Conservation (phyloP, 1,284 basidiomycete species). For the Tetrapyrgos nigripes region DNA sequence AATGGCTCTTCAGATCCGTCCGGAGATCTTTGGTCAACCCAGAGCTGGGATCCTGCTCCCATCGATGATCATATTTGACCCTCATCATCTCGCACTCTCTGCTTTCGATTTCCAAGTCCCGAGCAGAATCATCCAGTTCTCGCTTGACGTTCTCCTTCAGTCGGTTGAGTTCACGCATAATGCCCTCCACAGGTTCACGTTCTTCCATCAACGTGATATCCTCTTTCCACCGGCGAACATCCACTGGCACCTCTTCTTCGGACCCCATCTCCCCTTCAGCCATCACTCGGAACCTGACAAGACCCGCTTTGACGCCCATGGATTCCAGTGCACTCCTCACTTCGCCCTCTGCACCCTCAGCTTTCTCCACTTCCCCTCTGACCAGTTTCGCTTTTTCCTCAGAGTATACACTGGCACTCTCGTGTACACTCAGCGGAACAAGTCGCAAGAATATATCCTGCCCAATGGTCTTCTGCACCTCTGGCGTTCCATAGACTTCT, state of each 20-base stretch:
- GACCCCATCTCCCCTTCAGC: slow-evolving; percentile 74
- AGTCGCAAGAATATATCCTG: slow-evolving; percentile 90
- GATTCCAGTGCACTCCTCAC: slow-evolving; percentile 83
- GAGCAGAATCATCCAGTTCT: slow-evolving; percentile 66
- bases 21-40: slow-evolving; percentile 76
- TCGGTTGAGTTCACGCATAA: slow-evolving; percentile 67
- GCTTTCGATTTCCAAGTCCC: slow-evolving; percentile 79
- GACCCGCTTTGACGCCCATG: slow-evolving; percentile 79
- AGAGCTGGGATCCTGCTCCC: slow-evolving; percentile 90
- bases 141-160: slow-evolving; percentile 67
- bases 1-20: slow-evolving; percentile 83
- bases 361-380: slow-evolving; percentile 87
- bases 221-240: slow-evolving; percentile 80
- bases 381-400: slow-evolving; percentile 99
- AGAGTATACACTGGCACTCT: slow-evolving; percentile 95
- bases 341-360: slow-evolving; percentile 86
- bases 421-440: slow-evolving; percentile 94
- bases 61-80: slow-evolving; percentile 87
- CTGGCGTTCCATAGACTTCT: slow-evolving; percentile 90
- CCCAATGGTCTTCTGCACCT: slow-evolving; percentile 96
- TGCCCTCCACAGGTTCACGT: slow-evolving; percentile 66
- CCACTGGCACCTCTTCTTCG: slow-evolving; percentile 74
- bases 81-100: slow-evolving; percentile 85
- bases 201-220: slow-evolving; percentile 76
- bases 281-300: slow-evolving; percentile 80